Conservation (phyloP, 257 asterid species). For the Forsythia viridissima region DNA sequence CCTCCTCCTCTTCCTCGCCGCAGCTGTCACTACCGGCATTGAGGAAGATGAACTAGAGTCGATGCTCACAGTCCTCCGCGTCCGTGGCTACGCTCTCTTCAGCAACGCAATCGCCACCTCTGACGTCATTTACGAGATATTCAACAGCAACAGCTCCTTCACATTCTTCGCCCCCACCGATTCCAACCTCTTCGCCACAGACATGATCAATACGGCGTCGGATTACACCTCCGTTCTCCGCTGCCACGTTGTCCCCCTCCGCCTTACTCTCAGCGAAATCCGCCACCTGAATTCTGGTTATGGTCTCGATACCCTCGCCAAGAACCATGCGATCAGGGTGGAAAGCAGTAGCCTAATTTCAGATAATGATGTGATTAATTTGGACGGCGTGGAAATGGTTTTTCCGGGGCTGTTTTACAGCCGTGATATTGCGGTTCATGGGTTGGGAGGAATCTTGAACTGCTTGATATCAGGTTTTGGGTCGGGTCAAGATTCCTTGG, state of each 20-base stretch:
- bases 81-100: conserved; percentile 35
- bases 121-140: conserved; percentile 28
- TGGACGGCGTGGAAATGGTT: conserved; percentile 20
- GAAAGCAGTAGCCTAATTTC: background rate
- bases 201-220: conserved; percentile 31
- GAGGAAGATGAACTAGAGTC: conserved; percentile 27
- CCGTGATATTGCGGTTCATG: conserved; percentile 36
- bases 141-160: conserved; percentile 19
- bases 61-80: conserved; percentile 27
- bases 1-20: conserved; percentile 3
- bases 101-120: conserved; percentile 42
- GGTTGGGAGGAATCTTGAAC: conserved; percentile 35
- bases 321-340: conserved; percentile 3
- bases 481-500: background rate
- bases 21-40: conserved; percentile 17
- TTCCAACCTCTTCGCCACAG: conserved; percentile 30
- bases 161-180: conserved; percentile 41
- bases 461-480: background rate
- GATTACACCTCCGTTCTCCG: conserved; percentile 35
- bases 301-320: conserved; percentile 17
- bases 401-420: conserved; percentile 35
- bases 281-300: conserved; percentile 13
- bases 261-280: conserved; percentile 27
- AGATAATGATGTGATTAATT: conserved; percentile 13
- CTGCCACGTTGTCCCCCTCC: conserved; percentile 36